Evolutionary conservation across 805 yeast genomes (phyloP), one percentile per base, ranked within the genome.

Genomic region (Cyberlindnera misumaiensis): DNA sequence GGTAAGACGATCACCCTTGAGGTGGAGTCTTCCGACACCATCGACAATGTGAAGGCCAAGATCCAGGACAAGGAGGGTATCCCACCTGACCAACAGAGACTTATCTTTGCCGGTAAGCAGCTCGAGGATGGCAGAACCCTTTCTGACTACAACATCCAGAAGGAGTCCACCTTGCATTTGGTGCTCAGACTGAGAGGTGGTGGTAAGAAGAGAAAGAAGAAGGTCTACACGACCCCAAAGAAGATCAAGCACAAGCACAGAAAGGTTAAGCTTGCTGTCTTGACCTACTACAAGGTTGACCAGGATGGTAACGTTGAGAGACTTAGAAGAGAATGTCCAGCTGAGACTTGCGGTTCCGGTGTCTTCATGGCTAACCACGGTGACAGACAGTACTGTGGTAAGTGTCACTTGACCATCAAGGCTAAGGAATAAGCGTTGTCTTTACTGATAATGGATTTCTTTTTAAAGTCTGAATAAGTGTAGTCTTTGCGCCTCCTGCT

Each of bases 161-260:
- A 89, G 77, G 97, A 89, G 73, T 87, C 96, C 49, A 89, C 97
- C 47, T 70, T 89, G 40, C 96, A 90, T 71, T 80, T 90, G 74
- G 97, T 90, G 53, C 75, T 90, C 55, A 88, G 97, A 80, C 84
- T 90, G 68, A 86, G 97, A 77, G 97, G 97, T 77, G 96, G 96
- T 75, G 96, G 96, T 79, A 93, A 89, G 86, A 93, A 93, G 93
- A 90, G 96, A 83, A 93, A 93, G 93, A 93, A 93, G 96, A 90
- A 90, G 95, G 97, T 88, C 69, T 93, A 90, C 90, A 90, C 97
- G 77, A 90, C 97, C 68, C 98, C 98, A 80, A 93, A 93, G 89
- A 94, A 89, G 84, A 86, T 93, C 77, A 86, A 75, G 77, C 97
- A 93, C 94, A 89, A 88, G 84, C 96, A 87, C 84, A 93, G 85